Percentiles rank a stretch among this genome's conserved stretches.
Evolutionary conservation across 1,284 basidiomycete genomes (phyloP).

Genomic region (Ceratobasidium papillatum): DNA sequence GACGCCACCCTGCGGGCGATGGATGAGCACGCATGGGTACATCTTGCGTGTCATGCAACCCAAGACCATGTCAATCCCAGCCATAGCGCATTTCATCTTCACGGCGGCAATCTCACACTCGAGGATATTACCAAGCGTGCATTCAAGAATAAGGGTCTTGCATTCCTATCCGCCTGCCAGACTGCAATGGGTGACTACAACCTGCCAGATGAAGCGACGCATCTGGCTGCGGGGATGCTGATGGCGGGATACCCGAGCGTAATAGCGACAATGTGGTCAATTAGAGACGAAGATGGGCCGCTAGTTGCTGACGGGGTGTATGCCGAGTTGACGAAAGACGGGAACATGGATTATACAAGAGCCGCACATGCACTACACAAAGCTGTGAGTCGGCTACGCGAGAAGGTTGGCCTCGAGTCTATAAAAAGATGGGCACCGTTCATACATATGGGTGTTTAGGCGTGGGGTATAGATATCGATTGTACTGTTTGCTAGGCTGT

Average conservation of each 20-base stretch:
- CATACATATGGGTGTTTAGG: no score
- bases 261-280: conserved; percentile 17
- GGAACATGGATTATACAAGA: no score
- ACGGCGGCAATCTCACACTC: neutral
- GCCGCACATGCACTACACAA: no score
- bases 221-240: conserved; percentile 41
- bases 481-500: no score
- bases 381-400: no score
- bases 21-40: neutral
- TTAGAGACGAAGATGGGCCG: neutral
- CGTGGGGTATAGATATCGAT: no score
- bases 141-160: neutral
- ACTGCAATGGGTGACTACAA: conserved; percentile 34
- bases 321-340: no score
- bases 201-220: conserved; percentile 40
- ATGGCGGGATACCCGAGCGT: conserved; percentile 39
- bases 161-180: conserved; percentile 11
- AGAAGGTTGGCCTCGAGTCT: no score
- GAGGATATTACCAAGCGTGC: neutral
- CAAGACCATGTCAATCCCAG: neutral
- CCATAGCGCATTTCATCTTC: neutral
- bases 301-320: neutral
- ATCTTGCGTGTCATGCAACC: neutral
- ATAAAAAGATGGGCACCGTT: no score
- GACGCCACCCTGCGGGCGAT: neutral